These are phyloP conservation scores for Saccharomycopsis microspora DNA, from an alignment of 805 yeast species.

Conservation along the genomic window DNA sequence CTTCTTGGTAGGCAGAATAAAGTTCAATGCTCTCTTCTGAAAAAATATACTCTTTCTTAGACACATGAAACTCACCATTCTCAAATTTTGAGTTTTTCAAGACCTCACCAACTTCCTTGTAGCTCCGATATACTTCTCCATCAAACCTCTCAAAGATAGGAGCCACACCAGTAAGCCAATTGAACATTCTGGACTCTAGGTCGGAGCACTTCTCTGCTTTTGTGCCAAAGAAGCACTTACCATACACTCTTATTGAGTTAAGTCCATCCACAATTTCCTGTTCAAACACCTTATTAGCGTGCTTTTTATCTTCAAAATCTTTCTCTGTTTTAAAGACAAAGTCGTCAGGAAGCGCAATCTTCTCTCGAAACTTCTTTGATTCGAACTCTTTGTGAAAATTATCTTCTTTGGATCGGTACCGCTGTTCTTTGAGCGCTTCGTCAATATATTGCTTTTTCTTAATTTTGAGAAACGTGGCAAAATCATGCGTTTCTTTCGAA, in stretches of 20 bases:
- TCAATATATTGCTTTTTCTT: too few species aligned
- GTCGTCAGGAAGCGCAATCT: neutral
- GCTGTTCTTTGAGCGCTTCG: too few species aligned
- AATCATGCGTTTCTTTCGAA: too few species aligned
- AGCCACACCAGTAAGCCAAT: constrained; percentile 27
- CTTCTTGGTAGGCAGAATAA: neutral
- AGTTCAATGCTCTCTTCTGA: constrained; percentile 1
- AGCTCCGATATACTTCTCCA: constrained; percentile 17
- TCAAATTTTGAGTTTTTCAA: too few species aligned
- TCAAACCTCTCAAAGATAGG: constrained; percentile 28
- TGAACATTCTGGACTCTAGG: constrained; percentile 21
- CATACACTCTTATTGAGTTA: constrained; percentile 35
- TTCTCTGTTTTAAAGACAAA: neutral
- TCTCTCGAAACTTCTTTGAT: neutral
- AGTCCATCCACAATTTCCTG: constrained; percentile 31
- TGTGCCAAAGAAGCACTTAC: constrained; percentile 31
- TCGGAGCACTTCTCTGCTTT: neutral
- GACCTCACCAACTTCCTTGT: neutral
- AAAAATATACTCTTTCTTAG: constrained; percentile 1
- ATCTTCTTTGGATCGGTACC: too few species aligned
- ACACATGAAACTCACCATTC: neutral
- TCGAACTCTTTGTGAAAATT: neutral
- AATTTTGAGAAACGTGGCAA: too few species aligned
- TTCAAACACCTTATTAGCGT: constrained; percentile 22
- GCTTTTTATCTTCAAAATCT: neutral